A percentile compares a stretch with the other conserved stretches of the same genome.
Conservation (phyloP, 106 monocot genomes). For the Narthecium ossifragum region DNA sequence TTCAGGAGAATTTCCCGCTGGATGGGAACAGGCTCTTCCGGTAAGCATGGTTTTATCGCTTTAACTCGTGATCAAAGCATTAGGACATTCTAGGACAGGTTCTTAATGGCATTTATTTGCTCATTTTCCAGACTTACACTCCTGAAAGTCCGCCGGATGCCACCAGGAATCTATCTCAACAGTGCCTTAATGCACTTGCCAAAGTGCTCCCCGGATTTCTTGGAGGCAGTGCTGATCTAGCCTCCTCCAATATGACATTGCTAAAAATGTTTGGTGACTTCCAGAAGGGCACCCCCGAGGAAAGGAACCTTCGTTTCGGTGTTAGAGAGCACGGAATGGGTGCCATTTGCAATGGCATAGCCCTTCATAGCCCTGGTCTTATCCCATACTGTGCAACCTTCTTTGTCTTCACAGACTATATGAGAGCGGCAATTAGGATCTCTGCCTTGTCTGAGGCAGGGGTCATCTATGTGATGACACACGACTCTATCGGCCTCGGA, state of each 20-base stretch:
- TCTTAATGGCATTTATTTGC: background rate
- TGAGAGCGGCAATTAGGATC: conserved; percentile 72
- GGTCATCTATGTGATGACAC: conserved; percentile 91
- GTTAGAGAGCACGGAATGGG: conserved; percentile 91
- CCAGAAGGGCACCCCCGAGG: conserved; percentile 71
- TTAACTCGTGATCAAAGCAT: background rate
- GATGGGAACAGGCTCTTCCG: conserved; percentile 74
- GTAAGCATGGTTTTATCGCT: conserved; percentile 21
- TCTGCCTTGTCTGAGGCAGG: conserved; percentile 60
- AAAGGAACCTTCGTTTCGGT: conserved; percentile 74
- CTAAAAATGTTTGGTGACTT: conserved; percentile 76
- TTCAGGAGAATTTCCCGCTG: conserved; percentile 51
- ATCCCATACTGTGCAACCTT: conserved; percentile 86
- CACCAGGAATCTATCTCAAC: conserved; percentile 83
- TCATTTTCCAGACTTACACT: conserved; percentile 52
- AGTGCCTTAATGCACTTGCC: conserved; percentile 70
- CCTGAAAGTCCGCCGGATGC: conserved; percentile 68
- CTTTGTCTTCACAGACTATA: conserved; percentile 93
- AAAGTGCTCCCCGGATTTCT: conserved; percentile 71
- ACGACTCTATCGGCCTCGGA: conserved; percentile 86
- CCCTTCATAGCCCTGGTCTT: conserved; percentile 67
- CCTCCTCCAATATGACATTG: conserved; percentile 85
- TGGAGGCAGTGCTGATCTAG: conserved; percentile 82
- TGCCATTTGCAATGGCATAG: conserved; percentile 80
- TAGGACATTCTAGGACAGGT: background rate